These are phyloP conservation scores for Aureobasidium subglaciale DNA, from an alignment of 2,329 filamentous ascomycete species.

Conservation along the genomic window DNA sequence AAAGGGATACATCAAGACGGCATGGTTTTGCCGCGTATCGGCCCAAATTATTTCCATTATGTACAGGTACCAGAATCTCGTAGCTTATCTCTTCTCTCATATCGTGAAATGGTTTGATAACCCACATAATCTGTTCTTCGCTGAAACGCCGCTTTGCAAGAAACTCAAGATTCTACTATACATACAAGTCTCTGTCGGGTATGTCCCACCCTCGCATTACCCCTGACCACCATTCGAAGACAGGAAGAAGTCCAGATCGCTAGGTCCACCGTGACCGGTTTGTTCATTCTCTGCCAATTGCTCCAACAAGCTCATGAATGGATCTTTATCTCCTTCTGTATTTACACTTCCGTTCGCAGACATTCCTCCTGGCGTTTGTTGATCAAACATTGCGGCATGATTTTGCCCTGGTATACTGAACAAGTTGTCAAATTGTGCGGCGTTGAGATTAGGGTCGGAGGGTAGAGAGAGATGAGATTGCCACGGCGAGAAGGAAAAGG, in stretches of 20 bases:
- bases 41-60: too few relatives aligned
- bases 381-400: conserved; percentile 21
- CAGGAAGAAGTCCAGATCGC: conserved; percentile 76
- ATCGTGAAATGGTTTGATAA: too few relatives aligned
- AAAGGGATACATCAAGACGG: too few relatives aligned
- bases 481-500: conserved; percentile 30
- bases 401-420: conserved; percentile 19
- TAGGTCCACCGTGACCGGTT: conserved; percentile 54
- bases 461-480: conserved; percentile 17
- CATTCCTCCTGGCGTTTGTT: conserved; percentile 40
- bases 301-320: conserved; percentile 70
- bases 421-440: conserved; percentile 19
- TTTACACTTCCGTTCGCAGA: conserved; percentile 34
- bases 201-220: neutral
- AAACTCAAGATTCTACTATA: neutral
- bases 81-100: too few relatives aligned
- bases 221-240: neutral
- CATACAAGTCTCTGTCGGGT: neutral
- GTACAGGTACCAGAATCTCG: too few relatives aligned
- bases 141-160: neutral
- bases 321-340: conserved; percentile 60
- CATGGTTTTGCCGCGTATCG: too few relatives aligned
- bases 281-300: conserved; percentile 78
- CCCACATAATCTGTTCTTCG: neutral
- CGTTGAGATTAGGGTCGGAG: neutral